Evolutionary conservation across 176 grass and related monocot genomes (phyloP).

Genomic region (Tuctoria greenei): DNA sequence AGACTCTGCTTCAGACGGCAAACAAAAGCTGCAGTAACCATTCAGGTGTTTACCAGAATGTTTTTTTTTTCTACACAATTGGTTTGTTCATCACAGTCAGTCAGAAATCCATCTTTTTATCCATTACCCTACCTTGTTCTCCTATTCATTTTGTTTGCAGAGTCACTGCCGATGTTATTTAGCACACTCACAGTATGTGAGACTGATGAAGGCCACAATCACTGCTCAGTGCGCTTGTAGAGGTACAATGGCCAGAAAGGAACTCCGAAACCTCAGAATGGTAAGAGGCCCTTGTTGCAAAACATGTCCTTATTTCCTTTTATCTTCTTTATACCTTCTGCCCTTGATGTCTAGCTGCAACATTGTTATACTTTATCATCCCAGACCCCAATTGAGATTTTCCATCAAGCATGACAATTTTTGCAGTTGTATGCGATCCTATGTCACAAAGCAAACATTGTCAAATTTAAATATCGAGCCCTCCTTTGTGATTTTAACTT

Average conservation of each 20-base stretch:
- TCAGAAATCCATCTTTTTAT: slow-evolving; percentile 1
- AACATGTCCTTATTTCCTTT: neutral
- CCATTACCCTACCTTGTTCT: slow-evolving; percentile 3
- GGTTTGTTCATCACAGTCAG: neutral
- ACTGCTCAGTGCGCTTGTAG: slow-evolving; percentile 74
- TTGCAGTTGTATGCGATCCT: neutral
- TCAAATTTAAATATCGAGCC: neutral
- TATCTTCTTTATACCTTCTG: neutral
- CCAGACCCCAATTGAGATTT: neutral
- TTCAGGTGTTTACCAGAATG: slow-evolving; percentile 56
- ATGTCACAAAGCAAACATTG: neutral
- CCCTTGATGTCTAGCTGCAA: slow-evolving; percentile 1
- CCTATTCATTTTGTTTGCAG: slow-evolving; percentile 43
- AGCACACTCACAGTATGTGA: slow-evolving; percentile 51
- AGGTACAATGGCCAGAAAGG: slow-evolving; percentile 74
- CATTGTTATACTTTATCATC: slow-evolving; percentile 7
- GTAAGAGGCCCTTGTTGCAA: slow-evolving; percentile 41
- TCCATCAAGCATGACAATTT: neutral
- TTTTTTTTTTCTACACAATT: slow-evolving; percentile 20
- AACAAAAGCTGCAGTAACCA: slow-evolving; percentile 80
- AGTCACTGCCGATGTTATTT: slow-evolving; percentile 61
- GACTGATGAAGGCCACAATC: slow-evolving; percentile 59
- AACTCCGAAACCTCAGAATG: slow-evolving; percentile 83
- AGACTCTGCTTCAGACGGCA: slow-evolving; percentile 51
- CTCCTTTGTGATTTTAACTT: slow-evolving; percentile 25